Evolutionary conservation across 768 basidiomycete genomes (phyloP), one percentile per base, ranked within the genome.

Genomic region (Mrakia frigida): DNA sequence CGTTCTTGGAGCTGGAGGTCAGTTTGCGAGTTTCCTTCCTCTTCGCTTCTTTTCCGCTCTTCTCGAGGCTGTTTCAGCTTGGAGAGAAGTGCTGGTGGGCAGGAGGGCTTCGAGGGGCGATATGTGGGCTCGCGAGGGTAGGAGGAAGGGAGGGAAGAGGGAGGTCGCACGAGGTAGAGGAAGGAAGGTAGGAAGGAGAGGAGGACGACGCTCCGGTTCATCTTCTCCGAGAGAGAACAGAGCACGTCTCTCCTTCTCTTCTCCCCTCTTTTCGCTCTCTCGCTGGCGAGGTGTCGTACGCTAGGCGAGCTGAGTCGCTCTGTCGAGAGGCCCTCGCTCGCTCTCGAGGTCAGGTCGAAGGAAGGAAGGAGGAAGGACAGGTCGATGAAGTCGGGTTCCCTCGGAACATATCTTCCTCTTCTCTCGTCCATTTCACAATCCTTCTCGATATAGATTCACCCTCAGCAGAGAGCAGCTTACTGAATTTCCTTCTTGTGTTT

Each of bases 1-100:
- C 70, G 95, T 99, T 78, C 92, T 97, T 84, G 96, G 96, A 81
- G 97, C 97, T 78, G 96, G 93, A 81, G 96, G 96, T 85, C 37
- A 77, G 85, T 84, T 50, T 50, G 56, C 31, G n/a, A 41, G n/a
- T 41, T 50, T 16, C 73, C 25, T 50, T 74, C 63, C 43, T 31
- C n/a, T 21, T 61, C 23, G 53, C 53, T 21, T 21, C 60, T 11
- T 35, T 31, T 50, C 46, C 6, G 46, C 46, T 21, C 46, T 50
- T 50, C n/a, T n/a, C n/a, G 46, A 21, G 5, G 43, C n/a, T n/a
- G n/a, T n/a, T n/a, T n/a, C 9, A 50, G 10, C 46, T 50, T 18
- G 46, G 56, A 56, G 28, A 25, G 1, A 3, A 6, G 18, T 56
- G n/a, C 3, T 9, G 25, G 56, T 28, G 28, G n/a, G 11, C 25